Conservation (phyloP, 2,329 filamentous ascomycete genomes). For the Fusarium goolgardi region DNA sequence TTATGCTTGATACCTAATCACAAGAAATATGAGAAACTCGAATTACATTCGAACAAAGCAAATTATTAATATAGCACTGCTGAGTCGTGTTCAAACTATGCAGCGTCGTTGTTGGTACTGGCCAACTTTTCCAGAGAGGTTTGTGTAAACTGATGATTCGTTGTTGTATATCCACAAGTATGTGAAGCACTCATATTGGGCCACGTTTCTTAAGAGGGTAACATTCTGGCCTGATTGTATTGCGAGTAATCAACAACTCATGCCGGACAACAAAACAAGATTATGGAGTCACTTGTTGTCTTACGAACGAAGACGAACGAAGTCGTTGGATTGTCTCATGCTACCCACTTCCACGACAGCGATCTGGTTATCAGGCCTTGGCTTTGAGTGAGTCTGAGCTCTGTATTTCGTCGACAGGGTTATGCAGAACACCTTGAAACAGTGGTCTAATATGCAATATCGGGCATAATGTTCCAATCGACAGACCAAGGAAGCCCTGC, state of each 20-base stretch:
- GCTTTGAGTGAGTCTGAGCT: neutral
- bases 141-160: constrained; percentile 1
- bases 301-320: neutral
- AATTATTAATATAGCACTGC: neutral
- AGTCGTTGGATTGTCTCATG: neutral
- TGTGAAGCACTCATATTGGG: constrained; percentile 5
- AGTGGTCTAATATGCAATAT: neutral
- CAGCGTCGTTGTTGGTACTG: neutral
- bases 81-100: neutral
- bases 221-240: constrained; percentile 7
- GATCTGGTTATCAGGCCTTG: neutral
- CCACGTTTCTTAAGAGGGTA: constrained; percentile 7
- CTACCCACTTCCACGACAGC: neutral
- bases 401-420: neutral
- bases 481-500: neutral
- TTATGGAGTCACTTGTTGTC: neutral
- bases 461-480: neutral
- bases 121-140: neutral
- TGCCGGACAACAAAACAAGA: constrained; percentile 4
- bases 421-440: neutral
- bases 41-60: neutral
- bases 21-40: neutral
- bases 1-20: neutral
- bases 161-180: constrained; percentile 3
- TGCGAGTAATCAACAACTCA: constrained; percentile 4